Evolutionary conservation across 2,329 filamentous ascomycete species (phyloP).

Genomic region (Aureobasidium sp.): DNA sequence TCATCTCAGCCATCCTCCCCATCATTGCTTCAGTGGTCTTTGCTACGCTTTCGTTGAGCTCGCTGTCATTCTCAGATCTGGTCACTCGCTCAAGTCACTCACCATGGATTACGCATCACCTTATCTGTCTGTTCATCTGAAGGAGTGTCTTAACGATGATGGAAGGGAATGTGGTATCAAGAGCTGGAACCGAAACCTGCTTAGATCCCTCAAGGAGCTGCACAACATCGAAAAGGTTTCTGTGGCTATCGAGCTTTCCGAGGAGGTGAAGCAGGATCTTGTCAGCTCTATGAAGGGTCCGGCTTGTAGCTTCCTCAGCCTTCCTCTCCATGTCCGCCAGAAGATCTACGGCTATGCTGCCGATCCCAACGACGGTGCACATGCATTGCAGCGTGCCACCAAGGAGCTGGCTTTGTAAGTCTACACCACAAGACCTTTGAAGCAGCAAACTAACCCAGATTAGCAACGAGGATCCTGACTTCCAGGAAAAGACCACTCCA

Average conservation of each 20-base stretch:
- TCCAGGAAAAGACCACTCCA: constrained; percentile 19
- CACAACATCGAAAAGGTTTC: constrained; percentile 19
- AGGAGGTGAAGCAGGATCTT: constrained; percentile 16
- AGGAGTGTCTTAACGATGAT: constrained; percentile 15
- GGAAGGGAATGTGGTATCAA: constrained; percentile 21
- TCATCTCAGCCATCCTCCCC: constrained; percentile 12
- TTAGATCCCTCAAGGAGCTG: constrained; percentile 13
- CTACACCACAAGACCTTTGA: too few species aligned
- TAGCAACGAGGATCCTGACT: not conserved
- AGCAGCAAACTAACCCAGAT: not conserved
- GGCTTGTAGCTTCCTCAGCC: constrained; percentile 16
- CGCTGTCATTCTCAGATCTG: constrained; percentile 16
- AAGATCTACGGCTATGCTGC: constrained; percentile 20
- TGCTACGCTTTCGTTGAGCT: constrained; percentile 19
- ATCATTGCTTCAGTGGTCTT: constrained; percentile 21
- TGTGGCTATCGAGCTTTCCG: constrained; percentile 17
- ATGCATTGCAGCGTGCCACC: not conserved
- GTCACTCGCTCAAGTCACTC: constrained; percentile 23
- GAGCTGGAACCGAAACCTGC: constrained; percentile 17
- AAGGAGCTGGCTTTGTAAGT: not conserved
- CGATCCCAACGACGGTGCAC: constrained; percentile 16
- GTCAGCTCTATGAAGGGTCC: constrained; percentile 18
- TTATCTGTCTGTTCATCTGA: constrained; percentile 19
- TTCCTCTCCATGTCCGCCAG: constrained; percentile 22
- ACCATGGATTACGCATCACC: constrained; percentile 19